Percentiles rank a stretch among this genome's conserved stretches.
phyloP scores from a whole-genome alignment of 768 basidiomycete genomes.

The Strobilomyces confusus region DNA sequence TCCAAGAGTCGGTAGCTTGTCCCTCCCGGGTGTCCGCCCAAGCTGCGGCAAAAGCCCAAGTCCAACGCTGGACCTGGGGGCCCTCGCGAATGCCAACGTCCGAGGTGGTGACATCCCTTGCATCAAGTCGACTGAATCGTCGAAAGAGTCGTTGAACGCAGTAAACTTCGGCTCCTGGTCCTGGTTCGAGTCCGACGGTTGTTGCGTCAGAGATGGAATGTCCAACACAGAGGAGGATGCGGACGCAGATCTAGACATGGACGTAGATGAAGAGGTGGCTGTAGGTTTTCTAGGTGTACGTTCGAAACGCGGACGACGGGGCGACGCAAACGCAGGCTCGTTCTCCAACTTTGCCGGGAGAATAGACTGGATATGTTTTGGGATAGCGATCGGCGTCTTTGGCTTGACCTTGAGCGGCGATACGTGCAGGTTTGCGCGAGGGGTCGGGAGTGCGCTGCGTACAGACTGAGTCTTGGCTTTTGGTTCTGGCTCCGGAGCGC shows the following conservation, averaged over 20 bases:
- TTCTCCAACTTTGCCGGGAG: constrained; percentile 64
- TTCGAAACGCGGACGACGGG: constrained; percentile 30
- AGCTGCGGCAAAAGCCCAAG: constrained; percentile 34
- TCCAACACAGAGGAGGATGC: constrained; percentile 34
- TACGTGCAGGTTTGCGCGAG: constrained; percentile 34
- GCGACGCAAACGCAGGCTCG: constrained; percentile 46
- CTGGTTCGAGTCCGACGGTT: constrained; percentile 38
- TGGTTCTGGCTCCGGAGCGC: constrained; percentile 41
- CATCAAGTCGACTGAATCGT: constrained; percentile 38
- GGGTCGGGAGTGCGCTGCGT: constrained; percentile 29
- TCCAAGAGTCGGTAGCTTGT: constrained; percentile 39
- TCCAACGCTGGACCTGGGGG: constrained; percentile 32
- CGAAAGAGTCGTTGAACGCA: constrained; percentile 30
- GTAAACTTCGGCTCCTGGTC: constrained; percentile 31
- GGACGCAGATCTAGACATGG: constrained; percentile 30
- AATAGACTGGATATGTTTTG: constrained; percentile 56
- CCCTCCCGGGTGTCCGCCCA: constrained; percentile 66
- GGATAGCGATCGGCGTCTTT: constrained; percentile 52
- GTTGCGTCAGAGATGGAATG: constrained; percentile 48
- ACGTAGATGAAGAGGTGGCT: constrained; percentile 15
- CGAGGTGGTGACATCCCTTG: constrained; percentile 50
- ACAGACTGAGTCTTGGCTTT: constrained; percentile 46
- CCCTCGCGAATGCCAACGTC: constrained; percentile 49
- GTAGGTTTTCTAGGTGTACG: constrained; percentile 29
- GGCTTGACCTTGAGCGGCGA: constrained; percentile 56